Conservation (phyloP, 257 asterid genomes). For the Primulina huaijiensis region DNA sequence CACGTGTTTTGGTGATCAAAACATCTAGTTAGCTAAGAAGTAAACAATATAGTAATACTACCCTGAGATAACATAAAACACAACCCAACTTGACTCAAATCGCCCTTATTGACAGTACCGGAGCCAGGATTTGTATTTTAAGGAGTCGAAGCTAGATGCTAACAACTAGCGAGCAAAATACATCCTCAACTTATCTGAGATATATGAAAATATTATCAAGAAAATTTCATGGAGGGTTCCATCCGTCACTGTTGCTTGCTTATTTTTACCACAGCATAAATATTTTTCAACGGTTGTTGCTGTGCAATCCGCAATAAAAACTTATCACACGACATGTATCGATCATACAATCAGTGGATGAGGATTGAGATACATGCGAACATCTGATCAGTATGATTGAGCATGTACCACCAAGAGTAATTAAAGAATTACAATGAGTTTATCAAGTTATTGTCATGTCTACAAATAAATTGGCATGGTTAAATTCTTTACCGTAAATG, state of each 20-base stretch:
- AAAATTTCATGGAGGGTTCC: not conserved
- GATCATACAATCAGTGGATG: too few species aligned
- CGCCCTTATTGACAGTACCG: not conserved
- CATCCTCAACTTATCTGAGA: too few species aligned
- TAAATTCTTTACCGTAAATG: conserved; percentile 3
- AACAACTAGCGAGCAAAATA: not conserved
- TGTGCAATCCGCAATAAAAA: not conserved
- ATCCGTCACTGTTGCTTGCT: not conserved
- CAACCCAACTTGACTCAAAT: not conserved
- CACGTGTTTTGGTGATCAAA: conserved; percentile 19
- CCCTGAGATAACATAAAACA: not conserved
- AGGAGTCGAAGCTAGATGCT: not conserved
- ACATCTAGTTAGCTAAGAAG: not conserved
- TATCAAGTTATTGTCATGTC: not conserved
- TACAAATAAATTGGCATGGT: conserved; percentile 15
- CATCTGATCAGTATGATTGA: too few species aligned
- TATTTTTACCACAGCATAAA: not conserved
- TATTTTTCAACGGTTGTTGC: too few species aligned
- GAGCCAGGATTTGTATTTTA: not conserved
- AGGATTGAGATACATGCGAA: too few species aligned
- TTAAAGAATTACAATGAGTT: not conserved
- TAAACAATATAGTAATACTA: not conserved
- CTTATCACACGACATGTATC: too few species aligned
- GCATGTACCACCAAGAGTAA: not conserved
- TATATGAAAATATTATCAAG: too few species aligned